Evolutionary conservation across 1,284 basidiomycete genomes (phyloP).

Genomic region (Malassezia nana): DNA sequence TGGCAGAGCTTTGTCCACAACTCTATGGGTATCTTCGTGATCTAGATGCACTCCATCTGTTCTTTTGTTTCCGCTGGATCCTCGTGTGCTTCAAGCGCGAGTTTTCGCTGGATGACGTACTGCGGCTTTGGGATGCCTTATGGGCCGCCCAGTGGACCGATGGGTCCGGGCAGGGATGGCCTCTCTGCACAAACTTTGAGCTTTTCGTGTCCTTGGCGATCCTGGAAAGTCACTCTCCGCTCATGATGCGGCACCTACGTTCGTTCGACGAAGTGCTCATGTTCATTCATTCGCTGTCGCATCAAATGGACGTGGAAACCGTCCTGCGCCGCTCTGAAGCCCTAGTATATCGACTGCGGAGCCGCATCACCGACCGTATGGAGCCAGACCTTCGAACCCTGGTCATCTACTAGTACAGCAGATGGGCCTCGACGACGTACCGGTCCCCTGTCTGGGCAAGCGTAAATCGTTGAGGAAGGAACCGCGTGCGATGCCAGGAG

Average conservation of each 20-base stretch:
- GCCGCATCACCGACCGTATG: neutral
- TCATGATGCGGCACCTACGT: constrained; percentile 81
- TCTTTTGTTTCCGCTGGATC: constrained; percentile 87
- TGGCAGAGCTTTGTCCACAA: constrained; percentile 86
- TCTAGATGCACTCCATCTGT: constrained; percentile 80
- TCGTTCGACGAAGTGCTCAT: constrained; percentile 55
- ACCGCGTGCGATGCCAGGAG: constrained; percentile 34
- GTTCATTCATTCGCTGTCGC: constrained; percentile 27
- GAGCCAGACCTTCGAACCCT: neutral
- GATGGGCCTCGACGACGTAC: constrained; percentile 27
- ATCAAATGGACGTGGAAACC: constrained; percentile 21
- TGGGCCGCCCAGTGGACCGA: constrained; percentile 29
- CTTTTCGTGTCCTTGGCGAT: constrained; percentile 88
- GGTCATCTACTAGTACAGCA: constrained; percentile 22
- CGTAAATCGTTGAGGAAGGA: constrained; percentile 25
- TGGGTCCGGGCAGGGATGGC: constrained; percentile 4
- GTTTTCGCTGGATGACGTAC: constrained; percentile 77
- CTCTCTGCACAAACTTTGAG: constrained; percentile 10
- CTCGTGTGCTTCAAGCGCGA: constrained; percentile 57
- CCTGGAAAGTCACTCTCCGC: constrained; percentile 82
- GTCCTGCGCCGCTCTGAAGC: constrained; percentile 26
- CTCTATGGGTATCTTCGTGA: constrained; percentile 57
- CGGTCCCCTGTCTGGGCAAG: constrained; percentile 29
- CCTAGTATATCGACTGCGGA: constrained; percentile 19
- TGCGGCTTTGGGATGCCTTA: constrained; percentile 71